Evolutionary conservation across 2,329 filamentous ascomycete genomes (phyloP).

Genomic region (Cladosporium sp.): DNA sequence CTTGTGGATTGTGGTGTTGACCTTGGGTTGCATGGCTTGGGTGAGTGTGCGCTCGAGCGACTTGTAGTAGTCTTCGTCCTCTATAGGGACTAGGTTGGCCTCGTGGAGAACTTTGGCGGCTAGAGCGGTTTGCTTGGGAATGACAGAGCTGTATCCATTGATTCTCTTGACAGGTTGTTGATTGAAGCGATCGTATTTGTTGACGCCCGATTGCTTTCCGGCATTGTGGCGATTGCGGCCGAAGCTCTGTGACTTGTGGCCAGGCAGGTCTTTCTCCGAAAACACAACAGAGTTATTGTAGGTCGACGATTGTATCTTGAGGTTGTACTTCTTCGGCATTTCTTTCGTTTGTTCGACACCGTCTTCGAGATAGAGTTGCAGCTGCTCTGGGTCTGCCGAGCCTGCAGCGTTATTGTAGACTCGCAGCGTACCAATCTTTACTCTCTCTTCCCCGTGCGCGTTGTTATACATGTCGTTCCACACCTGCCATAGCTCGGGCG

Average conservation of each 20-base stretch:
- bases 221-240: constrained; percentile 16
- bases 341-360: constrained; percentile 63
- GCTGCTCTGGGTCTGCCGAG: constrained; percentile 4
- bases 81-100: constrained; percentile 65
- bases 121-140: constrained; percentile 71
- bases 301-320: constrained; percentile 64
- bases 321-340: constrained; percentile 83
- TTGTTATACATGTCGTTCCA: constrained; percentile 75
- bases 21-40: constrained; percentile 28
- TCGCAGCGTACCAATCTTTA: constrained; percentile 59
- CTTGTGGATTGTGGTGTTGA: constrained; percentile 29
- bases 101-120: constrained; percentile 71
- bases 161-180: constrained; percentile 19
- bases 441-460: constrained; percentile 43
- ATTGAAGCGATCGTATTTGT: constrained; percentile 25
- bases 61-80: constrained; percentile 63
- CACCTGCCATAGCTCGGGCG: constrained; percentile 74
- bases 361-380: constrained; percentile 59
- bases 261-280: constrained; percentile 85
- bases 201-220: constrained; percentile 20
- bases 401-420: constrained; percentile 38
- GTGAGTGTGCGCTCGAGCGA: constrained; percentile 10
- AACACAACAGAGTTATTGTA: constrained; percentile 88
- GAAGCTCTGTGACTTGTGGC: constrained; percentile 32
- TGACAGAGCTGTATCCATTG: constrained; percentile 28